A percentile compares a stretch with the other conserved stretches of the same genome.
Evolutionary conservation across 1,284 basidiomycete species (phyloP).

Genomic region (Papiliotrema terrestris): DNA sequence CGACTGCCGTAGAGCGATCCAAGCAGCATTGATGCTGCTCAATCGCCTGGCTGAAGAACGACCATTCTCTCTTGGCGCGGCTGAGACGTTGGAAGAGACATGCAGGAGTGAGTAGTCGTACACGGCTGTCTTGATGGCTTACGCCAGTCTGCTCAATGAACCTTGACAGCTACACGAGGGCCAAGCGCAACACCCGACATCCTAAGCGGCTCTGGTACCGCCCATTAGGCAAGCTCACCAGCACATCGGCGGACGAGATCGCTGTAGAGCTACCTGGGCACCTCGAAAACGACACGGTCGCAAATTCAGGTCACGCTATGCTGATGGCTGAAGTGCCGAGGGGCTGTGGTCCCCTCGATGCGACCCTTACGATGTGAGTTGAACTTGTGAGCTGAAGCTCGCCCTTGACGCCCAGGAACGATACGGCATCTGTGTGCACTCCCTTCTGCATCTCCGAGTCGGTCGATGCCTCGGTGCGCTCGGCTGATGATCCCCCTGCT

Average conservation of each 20-base stretch:
- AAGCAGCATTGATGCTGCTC: not conserved
- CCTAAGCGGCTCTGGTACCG: not conserved
- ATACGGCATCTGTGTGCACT: not conserved
- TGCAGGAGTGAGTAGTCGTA: not conserved
- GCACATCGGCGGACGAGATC: not conserved
- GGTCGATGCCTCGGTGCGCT: not conserved
- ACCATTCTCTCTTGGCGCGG: not conserved
- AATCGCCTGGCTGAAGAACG: not conserved
- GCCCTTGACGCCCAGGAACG: too few species aligned
- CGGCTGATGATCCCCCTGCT: not conserved
- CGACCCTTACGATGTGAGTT: too few species aligned
- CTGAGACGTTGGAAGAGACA: not conserved
- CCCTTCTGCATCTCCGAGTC: not conserved
- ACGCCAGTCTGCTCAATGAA: not conserved
- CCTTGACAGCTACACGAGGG: not conserved
- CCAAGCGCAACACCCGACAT: not conserved
- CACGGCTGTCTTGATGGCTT: not conserved
- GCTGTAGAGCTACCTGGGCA: too few species aligned
- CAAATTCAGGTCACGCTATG: not conserved
- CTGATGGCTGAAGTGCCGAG: too few species aligned
- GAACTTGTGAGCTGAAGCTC: too few species aligned
- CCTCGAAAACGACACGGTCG: not conserved
- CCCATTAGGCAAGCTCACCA: not conserved
- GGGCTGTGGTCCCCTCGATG: too few species aligned
- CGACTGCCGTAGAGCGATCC: not conserved